These are phyloP conservation scores for Coniferiporia weirii DNA, from an alignment of 1,284 basidiomycete genomes.

Conservation along the genomic window DNA sequence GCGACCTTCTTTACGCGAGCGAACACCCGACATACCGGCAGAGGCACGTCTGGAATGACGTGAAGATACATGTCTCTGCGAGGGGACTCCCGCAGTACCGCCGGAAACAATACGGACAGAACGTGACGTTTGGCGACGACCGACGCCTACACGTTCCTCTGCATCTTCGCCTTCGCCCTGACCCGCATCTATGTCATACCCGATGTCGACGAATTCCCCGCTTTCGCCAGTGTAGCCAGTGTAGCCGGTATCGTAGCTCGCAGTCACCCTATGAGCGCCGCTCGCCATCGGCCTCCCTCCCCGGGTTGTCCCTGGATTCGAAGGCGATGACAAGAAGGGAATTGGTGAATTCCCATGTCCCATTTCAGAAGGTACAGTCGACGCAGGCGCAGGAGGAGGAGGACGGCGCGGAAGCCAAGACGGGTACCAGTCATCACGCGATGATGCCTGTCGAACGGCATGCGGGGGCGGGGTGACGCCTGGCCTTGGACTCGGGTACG, in stretches of 20 bases:
- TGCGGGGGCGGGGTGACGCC: constrained; percentile 12
- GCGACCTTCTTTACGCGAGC: constrained; percentile 13
- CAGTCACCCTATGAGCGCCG: constrained; percentile 12
- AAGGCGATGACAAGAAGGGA: constrained; percentile 26
- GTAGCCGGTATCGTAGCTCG: constrained; percentile 17
- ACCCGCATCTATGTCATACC: constrained; percentile 1
- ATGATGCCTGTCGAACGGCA: constrained; percentile 10
- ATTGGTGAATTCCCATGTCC: constrained; percentile 38
- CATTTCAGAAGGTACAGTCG: constrained; percentile 56
- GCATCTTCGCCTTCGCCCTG: constrained; percentile 9
- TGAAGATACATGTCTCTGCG: constrained; percentile 5
- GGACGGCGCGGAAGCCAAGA: constrained; percentile 78
- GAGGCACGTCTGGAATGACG: constrained; percentile 3
- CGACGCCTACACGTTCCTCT: constrained; percentile 25
- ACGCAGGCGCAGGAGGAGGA: constrained; percentile 64
- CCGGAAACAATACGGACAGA: constrained; percentile 69
- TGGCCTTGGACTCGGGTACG: constrained; percentile 2
- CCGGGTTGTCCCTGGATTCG: constrained; percentile 4
- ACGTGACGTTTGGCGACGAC: constrained; percentile 69
- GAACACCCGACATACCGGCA: not conserved
- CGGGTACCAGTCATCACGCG: constrained; percentile 42
- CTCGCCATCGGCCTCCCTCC: constrained; percentile 1
- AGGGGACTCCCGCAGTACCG: not conserved
- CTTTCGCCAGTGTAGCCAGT: constrained; percentile 22
- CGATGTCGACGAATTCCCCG: constrained; percentile 35